A percentile compares a stretch with the other conserved stretches of the same genome.
Conservation (phyloP, 2,329 filamentous ascomycete genomes). For the Fusarium sterilihyphosum region DNA sequence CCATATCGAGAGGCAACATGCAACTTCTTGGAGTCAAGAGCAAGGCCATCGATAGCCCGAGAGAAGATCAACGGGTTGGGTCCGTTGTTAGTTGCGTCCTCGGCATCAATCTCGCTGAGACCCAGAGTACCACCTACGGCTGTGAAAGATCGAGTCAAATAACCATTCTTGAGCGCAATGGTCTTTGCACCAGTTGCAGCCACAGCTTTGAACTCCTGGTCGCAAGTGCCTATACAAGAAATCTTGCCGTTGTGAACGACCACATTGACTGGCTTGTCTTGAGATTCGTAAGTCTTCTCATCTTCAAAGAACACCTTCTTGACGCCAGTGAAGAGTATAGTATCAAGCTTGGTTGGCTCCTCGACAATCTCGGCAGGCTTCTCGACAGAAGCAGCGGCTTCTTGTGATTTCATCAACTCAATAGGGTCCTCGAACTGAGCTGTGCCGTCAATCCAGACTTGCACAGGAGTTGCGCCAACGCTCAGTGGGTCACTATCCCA, state of each 20-base stretch:
- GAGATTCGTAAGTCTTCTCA: conserved; percentile 49
- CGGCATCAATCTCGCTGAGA: conserved; percentile 70
- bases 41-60: conserved; percentile 66
- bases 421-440: conserved; percentile 64
- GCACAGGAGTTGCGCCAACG: conserved; percentile 66
- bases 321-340: conserved; percentile 67
- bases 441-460: conserved; percentile 72
- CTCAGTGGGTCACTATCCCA: conserved; percentile 72
- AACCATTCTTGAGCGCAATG: conserved; percentile 65
- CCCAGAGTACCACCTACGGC: conserved; percentile 70
- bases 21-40: conserved; percentile 66
- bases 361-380: conserved; percentile 55
- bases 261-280: conserved; percentile 55
- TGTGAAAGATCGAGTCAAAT: conserved; percentile 69
- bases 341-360: conserved; percentile 49
- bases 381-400: conserved; percentile 50
- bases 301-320: conserved; percentile 60
- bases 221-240: conserved; percentile 65
- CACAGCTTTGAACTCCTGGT: conserved; percentile 53
- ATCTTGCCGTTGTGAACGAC: conserved; percentile 64
- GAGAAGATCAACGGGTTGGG: conserved; percentile 59
- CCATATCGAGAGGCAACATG: conserved; percentile 63
- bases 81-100: conserved; percentile 64
- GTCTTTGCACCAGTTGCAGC: conserved; percentile 47
- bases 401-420: conserved; percentile 61